A percentile compares a stretch with the other conserved stretches of the same genome.
phyloP scores from a whole-genome alignment of 1,284 basidiomycete species.

The Pascua guehoae region DNA sequence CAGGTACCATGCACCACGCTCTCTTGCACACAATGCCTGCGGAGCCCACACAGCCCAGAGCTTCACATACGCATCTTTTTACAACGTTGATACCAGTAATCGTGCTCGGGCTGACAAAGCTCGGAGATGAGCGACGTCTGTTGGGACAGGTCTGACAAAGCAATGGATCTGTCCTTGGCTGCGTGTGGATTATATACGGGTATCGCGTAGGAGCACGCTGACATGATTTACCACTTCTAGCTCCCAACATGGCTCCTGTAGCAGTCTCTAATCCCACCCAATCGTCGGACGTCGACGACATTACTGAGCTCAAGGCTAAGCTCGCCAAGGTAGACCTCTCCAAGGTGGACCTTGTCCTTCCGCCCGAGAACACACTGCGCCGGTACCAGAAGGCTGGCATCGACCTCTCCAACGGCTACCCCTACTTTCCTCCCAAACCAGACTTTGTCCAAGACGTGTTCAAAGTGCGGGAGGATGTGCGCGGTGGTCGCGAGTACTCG shows the following conservation, averaged over 20 bases:
- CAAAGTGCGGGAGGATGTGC: constrained; percentile 28
- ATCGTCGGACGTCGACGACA: constrained; percentile 9
- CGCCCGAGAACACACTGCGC: constrained; percentile 32
- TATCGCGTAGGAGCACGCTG: neutral
- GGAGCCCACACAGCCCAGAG: no score
- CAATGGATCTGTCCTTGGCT: neutral
- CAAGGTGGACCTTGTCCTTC: constrained; percentile 22
- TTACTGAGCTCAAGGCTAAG: constrained; percentile 24
- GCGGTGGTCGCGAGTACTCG: constrained; percentile 31
- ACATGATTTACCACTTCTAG: no score
- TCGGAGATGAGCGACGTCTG: neutral
- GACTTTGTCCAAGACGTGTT: constrained; percentile 34
- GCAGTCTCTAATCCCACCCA: constrained; percentile 12
- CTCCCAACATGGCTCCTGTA: constrained; percentile 21
- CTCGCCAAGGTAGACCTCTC: constrained; percentile 3
- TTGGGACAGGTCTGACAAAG: neutral
- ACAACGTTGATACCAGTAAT: no score
- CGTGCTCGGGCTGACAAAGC: neutral
- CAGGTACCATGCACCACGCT: no score
- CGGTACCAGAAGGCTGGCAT: constrained; percentile 40
- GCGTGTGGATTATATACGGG: neutral
- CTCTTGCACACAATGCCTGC: no score
- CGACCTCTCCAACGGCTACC: constrained; percentile 35
- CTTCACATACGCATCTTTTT: no score
- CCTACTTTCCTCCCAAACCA: constrained; percentile 38